phyloP scores from a whole-genome alignment of 2,329 filamentous ascomycete genomes.

The Phyllosticta capitalensis region DNA sequence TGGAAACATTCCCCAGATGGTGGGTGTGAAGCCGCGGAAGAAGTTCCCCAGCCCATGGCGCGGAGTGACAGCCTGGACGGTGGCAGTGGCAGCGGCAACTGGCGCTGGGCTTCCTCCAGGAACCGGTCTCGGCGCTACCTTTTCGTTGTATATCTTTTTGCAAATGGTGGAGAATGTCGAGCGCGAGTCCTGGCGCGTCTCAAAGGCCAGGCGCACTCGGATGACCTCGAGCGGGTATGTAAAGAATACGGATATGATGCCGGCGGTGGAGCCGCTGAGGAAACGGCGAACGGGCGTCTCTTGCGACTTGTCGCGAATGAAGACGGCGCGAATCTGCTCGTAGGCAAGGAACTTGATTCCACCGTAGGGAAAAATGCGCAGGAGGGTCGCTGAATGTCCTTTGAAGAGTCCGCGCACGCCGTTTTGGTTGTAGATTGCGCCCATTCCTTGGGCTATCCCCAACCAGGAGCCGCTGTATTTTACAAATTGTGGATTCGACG shows the following conservation, averaged over 20 bases:
- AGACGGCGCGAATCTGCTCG: slow-evolving; percentile 75
- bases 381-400: slow-evolving; percentile 85
- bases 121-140: slow-evolving; percentile 34
- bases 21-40: slow-evolving; percentile 87
- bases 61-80: slow-evolving; percentile 47
- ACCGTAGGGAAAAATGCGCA: slow-evolving; percentile 94
- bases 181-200: slow-evolving; percentile 67
- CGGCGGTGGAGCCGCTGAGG: slow-evolving; percentile 63
- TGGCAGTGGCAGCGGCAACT: slow-evolving; percentile 28
- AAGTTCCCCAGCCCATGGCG: slow-evolving; percentile 74
- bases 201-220: slow-evolving; percentile 84
- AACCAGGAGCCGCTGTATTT: slow-evolving; percentile 88
- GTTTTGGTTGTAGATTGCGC: slow-evolving; percentile 69
- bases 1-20: slow-evolving; percentile 86
- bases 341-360: slow-evolving; percentile 98
- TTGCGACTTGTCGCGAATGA: slow-evolving; percentile 63
- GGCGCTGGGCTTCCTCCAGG: slow-evolving; percentile 33
- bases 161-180: slow-evolving; percentile 70
- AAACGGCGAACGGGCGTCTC: slow-evolving; percentile 75
- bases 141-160: slow-evolving; percentile 77
- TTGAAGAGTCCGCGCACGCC: slow-evolving; percentile 74
- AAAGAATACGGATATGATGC: slow-evolving; percentile 86
- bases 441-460: slow-evolving; percentile 72
- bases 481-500: slow-evolving; percentile 83
- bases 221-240: slow-evolving; percentile 94